phyloP scores from a whole-genome alignment of 139 green algal genomes.

The Chlamydomonas sphaeroides region DNA sequence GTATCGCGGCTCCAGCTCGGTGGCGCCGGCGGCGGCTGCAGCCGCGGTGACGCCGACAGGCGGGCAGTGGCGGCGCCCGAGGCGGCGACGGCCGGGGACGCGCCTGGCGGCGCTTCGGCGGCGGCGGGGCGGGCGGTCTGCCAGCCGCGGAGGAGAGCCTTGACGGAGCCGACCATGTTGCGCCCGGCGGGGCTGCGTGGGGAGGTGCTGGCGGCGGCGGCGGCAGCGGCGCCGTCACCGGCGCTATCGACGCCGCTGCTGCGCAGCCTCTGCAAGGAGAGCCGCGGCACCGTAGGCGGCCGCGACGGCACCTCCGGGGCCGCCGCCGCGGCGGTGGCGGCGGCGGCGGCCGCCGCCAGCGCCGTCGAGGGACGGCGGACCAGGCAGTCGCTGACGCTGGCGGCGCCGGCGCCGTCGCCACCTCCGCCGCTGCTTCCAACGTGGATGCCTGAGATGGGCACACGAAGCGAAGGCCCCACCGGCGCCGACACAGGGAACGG shows the following conservation, averaged over 20 bases:
- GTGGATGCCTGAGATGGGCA: too few relatives aligned
- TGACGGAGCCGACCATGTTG: constrained; percentile 4
- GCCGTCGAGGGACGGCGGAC: too few relatives aligned
- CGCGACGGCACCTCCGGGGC: too few relatives aligned
- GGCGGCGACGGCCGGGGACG: not conserved
- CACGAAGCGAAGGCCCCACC: too few relatives aligned
- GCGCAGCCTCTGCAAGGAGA: not conserved
- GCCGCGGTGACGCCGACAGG: not conserved
- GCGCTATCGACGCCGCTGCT: not conserved
- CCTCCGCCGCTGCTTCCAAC: too few relatives aligned
- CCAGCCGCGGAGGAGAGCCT: constrained; percentile 3
- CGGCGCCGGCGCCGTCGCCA: not conserved
- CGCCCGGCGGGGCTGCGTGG: not conserved
- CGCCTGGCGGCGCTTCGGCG: not conserved
- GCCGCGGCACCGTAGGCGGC: too few relatives aligned
- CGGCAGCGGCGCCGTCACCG: not conserved
- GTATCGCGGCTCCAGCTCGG: not conserved
- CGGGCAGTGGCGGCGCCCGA: not conserved
- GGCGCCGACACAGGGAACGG: too few relatives aligned
- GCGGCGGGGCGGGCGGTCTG: not conserved
- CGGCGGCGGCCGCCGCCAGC: too few relatives aligned
- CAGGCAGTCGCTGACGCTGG: too few relatives aligned
- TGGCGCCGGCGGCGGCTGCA: not conserved
- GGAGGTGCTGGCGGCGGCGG: not conserved
- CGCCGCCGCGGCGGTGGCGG: too few relatives aligned